Evolutionary conservation across 352 stramenopile species (phyloP).

Genomic region (Globisporangium parvum): DNA sequence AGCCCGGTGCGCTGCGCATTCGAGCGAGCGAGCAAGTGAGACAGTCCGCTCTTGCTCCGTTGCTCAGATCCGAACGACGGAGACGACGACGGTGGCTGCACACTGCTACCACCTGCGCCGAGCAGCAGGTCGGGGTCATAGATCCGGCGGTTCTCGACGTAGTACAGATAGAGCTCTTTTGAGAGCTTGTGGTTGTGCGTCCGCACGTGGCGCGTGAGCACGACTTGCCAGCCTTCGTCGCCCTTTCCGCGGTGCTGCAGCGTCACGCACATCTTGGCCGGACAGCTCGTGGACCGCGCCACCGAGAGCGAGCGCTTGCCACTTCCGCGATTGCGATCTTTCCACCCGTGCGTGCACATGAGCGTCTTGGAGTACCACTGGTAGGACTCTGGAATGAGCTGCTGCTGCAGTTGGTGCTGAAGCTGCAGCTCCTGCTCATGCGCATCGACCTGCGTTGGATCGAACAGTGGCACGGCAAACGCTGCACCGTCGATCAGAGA

Average conservation of each 20-base stretch:
- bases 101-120: conserved; percentile 1
- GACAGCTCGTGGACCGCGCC: conserved; percentile 59
- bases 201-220: conserved; percentile 69
- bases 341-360: conserved; percentile 79
- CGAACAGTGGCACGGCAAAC: too few relatives aligned
- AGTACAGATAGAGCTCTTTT: conserved; percentile 69
- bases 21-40: conserved; percentile 8
- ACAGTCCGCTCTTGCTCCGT: conserved; percentile 1
- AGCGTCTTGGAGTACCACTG: conserved; percentile 82
- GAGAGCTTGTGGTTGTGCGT: conserved; percentile 72
- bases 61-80: neutral
- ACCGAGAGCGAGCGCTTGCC: conserved; percentile 60
- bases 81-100: too few relatives aligned
- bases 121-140: conserved; percentile 65
- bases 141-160: conserved; percentile 72
- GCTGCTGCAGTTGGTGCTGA: conserved; percentile 16
- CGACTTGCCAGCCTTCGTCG: conserved; percentile 49
- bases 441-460: neutral
- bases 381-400: conserved; percentile 53
- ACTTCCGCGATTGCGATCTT: conserved; percentile 52
- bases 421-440: neutral
- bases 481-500: too few relatives aligned
- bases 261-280: conserved; percentile 77
- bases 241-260: conserved; percentile 40
- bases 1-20: neutral